Percentiles rank a stretch among this genome's conserved stretches.
These are phyloP conservation scores for Chrysanthemum lavandulifolium DNA, from an alignment of 129 eudicot species.

Conservation along the genomic window DNA sequence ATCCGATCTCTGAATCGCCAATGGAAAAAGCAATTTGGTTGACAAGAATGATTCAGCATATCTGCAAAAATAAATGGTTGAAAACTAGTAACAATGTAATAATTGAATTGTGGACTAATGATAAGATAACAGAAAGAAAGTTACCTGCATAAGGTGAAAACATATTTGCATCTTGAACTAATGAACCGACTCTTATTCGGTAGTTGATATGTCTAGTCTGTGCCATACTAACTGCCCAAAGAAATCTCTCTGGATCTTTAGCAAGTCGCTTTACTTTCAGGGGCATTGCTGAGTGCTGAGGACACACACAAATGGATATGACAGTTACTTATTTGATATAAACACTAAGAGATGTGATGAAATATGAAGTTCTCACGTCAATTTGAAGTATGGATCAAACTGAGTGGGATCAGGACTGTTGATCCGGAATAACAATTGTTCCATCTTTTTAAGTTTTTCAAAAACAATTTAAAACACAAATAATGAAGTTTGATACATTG, in stretches of 20 bases:
- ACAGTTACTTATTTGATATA: neutral
- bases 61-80: conserved; percentile 47
- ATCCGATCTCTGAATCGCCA: conserved; percentile 98
- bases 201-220: conserved; percentile 78
- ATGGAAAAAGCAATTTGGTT: conserved; percentile 94
- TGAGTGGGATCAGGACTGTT: no score
- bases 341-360: neutral
- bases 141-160: conserved; percentile 95
- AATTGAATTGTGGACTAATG: neutral
- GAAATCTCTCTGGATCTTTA: conserved; percentile 80
- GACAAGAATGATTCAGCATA: conserved; percentile 94
- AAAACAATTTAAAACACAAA: no score
- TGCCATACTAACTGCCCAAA: conserved; percentile 97
- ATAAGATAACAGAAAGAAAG: conserved; percentile 26
- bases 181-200: conserved; percentile 76
- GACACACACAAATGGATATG: conserved; percentile 6
- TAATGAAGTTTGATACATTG: no score
- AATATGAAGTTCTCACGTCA: neutral
- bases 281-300: conserved; percentile 87
- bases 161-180: conserved; percentile 86
- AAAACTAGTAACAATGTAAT: neutral
- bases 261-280: conserved; percentile 95
- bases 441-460: no score
- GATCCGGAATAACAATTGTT: no score
- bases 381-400: no score